Evolutionary conservation across 2,329 filamentous ascomycete genomes (phyloP), one percentile per base, ranked within the genome.

Genomic region (Fragosphaeria purpurea): DNA sequence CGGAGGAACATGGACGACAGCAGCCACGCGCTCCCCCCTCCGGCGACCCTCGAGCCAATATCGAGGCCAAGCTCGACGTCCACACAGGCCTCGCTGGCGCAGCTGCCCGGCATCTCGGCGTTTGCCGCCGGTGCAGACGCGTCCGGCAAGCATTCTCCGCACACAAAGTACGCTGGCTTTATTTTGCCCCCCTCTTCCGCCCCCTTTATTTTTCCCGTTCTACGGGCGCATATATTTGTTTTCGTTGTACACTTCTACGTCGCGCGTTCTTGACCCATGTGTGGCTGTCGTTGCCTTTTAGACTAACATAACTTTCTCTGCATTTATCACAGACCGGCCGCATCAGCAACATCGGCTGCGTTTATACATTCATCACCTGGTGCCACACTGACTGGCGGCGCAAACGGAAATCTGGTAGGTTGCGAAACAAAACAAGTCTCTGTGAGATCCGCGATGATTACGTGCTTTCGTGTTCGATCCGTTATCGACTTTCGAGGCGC

Each of bases 11-110:
- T 76, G 71, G 74, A 76, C 59, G 73, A 76, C 56, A 67, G 65
- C 51, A 56, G 65, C 35, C 68, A 70, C 49, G 57, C 66, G 45
- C 60, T 71, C 43, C 61, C 68, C 39, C 64, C 68, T 44, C 65
- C 68, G 44, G 54, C 63, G 38, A 62, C 64, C 8, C 60, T 70
- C 41, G 75, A 79, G 55, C 66, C 71, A 13, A 70, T 75, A 52
- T 75, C 75, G 34, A 68, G 71, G 56, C 72, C 72, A 30, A 71
- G 68, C 57, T 75, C 75, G 35, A 70, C 71, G 3, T 74, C 75
- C 4, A 71, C 72, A 1, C 66, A 70, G 22, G 67, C 66, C 13
- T 71, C 71, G 12, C 61, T 69, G 51, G 65, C 68, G 12, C 73
- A 77, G 41, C 62, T 77, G 40, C 67, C 74, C 7, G 69, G 67